Evolutionary conservation across 140 eudicot genomes (phyloP).

Genomic region (Oenanthe javanica): DNA sequence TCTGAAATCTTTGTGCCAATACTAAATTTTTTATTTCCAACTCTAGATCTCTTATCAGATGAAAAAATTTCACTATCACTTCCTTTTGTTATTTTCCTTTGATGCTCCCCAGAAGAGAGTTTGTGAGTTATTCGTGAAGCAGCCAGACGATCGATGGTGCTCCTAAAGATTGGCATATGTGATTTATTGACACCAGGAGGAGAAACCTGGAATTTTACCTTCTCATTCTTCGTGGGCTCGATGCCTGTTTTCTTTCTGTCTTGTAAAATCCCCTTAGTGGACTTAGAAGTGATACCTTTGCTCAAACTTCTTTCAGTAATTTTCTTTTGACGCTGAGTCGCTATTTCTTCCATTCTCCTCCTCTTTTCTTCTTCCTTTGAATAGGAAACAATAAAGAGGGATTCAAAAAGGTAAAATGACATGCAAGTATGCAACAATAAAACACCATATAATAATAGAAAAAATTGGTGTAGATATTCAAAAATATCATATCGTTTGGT

Average conservation of each 20-base stretch:
- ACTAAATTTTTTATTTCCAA: conserved; percentile 25
- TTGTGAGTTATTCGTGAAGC: conserved; percentile 50
- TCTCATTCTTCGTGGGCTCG: conserved; percentile 21
- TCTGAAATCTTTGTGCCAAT: conserved; percentile 21
- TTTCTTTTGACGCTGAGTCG: conserved; percentile 51
- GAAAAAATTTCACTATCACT: conserved; percentile 13
- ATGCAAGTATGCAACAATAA: neutral
- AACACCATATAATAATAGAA: neutral
- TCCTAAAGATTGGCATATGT: conserved; percentile 36
- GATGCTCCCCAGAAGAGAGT: conserved; percentile 26
- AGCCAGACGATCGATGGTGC: conserved; percentile 65
- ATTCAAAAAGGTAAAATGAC: conserved; percentile 11
- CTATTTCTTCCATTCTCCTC: conserved; percentile 68
- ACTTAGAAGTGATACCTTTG: conserved; percentile 18
- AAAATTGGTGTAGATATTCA: neutral
- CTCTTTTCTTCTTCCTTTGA: conserved; percentile 70
- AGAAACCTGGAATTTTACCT: conserved; percentile 22
- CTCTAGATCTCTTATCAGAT: conserved; percentile 23
- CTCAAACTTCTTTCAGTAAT: conserved; percentile 73
- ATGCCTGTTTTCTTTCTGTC: conserved; percentile 23
- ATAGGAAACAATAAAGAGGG: neutral
- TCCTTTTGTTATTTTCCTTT: conserved; percentile 22
- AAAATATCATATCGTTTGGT: neutral
- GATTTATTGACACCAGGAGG: conserved; percentile 27
- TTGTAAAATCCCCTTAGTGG: conserved; percentile 17